These are phyloP conservation scores for Dissophora ornata DNA, from an alignment of 192 early-diverging fungal genomes.

Conservation along the genomic window DNA sequence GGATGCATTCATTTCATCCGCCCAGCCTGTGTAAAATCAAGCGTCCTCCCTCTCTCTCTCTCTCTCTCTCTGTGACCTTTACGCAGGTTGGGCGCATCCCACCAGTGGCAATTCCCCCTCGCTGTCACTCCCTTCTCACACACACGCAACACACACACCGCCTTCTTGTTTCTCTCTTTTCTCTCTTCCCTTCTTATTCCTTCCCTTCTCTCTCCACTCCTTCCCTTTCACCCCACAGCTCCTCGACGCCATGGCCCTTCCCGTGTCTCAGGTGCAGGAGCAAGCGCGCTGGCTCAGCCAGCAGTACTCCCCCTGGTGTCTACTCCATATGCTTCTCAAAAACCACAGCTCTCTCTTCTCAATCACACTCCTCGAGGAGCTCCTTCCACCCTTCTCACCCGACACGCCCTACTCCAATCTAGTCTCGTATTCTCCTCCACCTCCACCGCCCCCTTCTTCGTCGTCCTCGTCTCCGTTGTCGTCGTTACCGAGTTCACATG, in stretches of 20 bases:
- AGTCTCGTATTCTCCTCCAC: neutral
- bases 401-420: neutral
- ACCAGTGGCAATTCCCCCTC: no score
- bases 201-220: neutral
- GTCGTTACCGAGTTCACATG: neutral
- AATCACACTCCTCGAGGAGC: slow-evolving; percentile 28
- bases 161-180: neutral
- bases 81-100: no score
- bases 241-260: neutral
- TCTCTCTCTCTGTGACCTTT: no score
- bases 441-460: neutral
- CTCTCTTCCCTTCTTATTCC: neutral
- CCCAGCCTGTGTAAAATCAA: no score
- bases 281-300: slow-evolving; percentile 22
- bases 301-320: slow-evolving; percentile 37
- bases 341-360: slow-evolving; percentile 18
- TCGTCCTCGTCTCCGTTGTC: neutral
- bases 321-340: slow-evolving; percentile 43
- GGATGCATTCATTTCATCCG: no score
- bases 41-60: no score
- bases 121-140: no score
- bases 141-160: neutral
- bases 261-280: slow-evolving; percentile 2
- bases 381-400: slow-evolving; percentile 15
- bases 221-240: no score